phyloP scores from a whole-genome alignment of 208 protist genomes.

The Wallacemonas sp. region DNA sequence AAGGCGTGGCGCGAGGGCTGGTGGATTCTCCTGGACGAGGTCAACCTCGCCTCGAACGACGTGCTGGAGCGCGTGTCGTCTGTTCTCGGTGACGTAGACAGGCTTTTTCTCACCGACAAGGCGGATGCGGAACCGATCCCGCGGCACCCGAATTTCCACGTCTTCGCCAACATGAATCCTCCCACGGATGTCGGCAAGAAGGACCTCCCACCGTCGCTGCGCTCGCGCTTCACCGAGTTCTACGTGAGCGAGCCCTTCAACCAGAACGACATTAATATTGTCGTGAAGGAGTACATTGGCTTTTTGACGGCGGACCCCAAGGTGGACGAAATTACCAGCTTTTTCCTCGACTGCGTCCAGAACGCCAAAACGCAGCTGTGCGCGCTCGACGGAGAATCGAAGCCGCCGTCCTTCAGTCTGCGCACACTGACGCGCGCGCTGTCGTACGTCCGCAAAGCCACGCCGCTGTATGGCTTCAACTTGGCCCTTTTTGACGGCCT shows the following conservation, averaged over 20 bases:
- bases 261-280: constrained; percentile 92
- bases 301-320: constrained; percentile 78
- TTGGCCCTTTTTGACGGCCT: constrained; percentile 96
- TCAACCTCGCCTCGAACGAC: constrained; percentile 99
- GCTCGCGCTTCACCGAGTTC: constrained; percentile 98
- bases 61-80: constrained; percentile 96
- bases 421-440: constrained; percentile 97
- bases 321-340: constrained; percentile 93
- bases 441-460: constrained; percentile 90
- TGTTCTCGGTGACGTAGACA: constrained; percentile 93
- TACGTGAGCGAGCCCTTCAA: constrained; percentile 98
- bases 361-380: constrained; percentile 87
- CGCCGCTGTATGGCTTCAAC: constrained; percentile 93
- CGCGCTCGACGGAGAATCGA: constrained; percentile 92
- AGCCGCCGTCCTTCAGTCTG: constrained; percentile 97
- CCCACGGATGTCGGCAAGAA: constrained; percentile 99
- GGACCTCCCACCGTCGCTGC: constrained; percentile 94
- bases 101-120: constrained; percentile 85
- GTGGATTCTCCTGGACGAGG: constrained; percentile 99
- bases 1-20: constrained; percentile 96
- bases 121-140: constrained; percentile 58
- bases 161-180: constrained; percentile 99
- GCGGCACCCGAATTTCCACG: constrained; percentile 97
- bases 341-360: constrained; percentile 94
- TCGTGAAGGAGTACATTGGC: constrained; percentile 93